Conservation (phyloP, 208 protist genomes). For the Kentomonas sorsogonicus region DNA sequence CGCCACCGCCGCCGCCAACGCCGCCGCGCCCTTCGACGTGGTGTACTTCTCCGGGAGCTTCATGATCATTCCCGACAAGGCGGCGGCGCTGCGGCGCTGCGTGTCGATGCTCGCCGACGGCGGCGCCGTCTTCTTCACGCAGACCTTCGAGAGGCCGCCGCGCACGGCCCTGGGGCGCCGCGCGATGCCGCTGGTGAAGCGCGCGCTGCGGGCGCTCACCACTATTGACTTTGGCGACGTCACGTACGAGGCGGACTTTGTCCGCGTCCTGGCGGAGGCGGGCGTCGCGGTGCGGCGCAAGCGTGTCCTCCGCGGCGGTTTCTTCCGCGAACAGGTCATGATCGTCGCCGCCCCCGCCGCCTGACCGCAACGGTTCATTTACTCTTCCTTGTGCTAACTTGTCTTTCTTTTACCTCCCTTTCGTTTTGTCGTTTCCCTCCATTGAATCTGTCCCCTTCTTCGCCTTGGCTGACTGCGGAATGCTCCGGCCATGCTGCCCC, state of each 20-base stretch:
- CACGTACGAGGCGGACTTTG: slow-evolving; percentile 78
- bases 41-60: slow-evolving; percentile 83
- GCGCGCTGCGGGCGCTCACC: slow-evolving; percentile 40
- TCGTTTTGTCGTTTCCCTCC: no score
- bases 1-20: no score
- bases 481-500: no score
- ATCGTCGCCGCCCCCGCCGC: no score
- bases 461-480: no score
- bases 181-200: slow-evolving; percentile 54
- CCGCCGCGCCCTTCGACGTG: slow-evolving; percentile 57
- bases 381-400: not conserved
- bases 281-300: no score
- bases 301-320: no score
- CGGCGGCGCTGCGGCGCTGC: slow-evolving; percentile 50
- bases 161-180: slow-evolving; percentile 46
- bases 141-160: slow-evolving; percentile 77
- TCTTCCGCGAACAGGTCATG: no score
- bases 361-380: no score
- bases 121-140: slow-evolving; percentile 72
- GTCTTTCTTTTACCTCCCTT: no score
- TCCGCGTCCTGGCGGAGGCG: slow-evolving; percentile 31
- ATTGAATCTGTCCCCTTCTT: no score
- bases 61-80: slow-evolving; percentile 61
- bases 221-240: slow-evolving; percentile 83
- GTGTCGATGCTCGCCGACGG: slow-evolving; percentile 52